Evolutionary conservation across 768 basidiomycete genomes (phyloP).

Genomic region (Scleroderma citrinum): DNA sequence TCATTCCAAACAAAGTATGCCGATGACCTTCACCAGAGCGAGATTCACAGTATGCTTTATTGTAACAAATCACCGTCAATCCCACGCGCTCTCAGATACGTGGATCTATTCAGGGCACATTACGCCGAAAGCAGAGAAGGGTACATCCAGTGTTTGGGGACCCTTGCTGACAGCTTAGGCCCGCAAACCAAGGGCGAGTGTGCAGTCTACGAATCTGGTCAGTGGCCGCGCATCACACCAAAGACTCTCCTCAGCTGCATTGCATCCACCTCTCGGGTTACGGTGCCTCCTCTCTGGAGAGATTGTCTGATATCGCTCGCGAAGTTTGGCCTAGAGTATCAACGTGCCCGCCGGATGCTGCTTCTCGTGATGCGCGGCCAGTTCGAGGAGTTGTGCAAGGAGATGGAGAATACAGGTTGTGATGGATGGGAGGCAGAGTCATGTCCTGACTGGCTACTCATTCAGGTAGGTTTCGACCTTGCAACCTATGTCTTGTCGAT

Average conservation of each 20-base stretch:
- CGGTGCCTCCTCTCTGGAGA: conserved; percentile 18
- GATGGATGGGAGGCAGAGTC: conserved; percentile 2
- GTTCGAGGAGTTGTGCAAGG: conserved; percentile 4
- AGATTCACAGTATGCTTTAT: conserved; percentile 4
- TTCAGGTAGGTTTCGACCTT: too few species aligned
- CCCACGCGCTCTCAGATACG: neutral
- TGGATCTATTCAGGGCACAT: neutral
- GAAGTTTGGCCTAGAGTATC: too few species aligned
- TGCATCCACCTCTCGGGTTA: conserved; percentile 7
- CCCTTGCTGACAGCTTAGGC: conserved; percentile 4
- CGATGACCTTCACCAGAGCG: conserved; percentile 5
- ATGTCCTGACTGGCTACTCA: too few species aligned
- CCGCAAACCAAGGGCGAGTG: neutral
- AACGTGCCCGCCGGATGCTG: too few species aligned
- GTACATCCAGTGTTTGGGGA: neutral
- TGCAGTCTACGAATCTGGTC: conserved; percentile 4
- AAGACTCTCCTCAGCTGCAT: conserved; percentile 23
- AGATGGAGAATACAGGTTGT: conserved; percentile 5
- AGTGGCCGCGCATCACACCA: conserved; percentile 30
- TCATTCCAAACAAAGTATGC: conserved; percentile 7
- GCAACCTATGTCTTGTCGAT: too few species aligned
- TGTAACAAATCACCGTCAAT: neutral
- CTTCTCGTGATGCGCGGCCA: conserved; percentile 10
- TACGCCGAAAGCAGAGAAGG: neutral
- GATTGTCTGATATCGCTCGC: conserved; percentile 20